Evolutionary conservation across 75 land plant genomes (phyloP).

Genomic region (Chamaecyparis obtusa): DNA sequence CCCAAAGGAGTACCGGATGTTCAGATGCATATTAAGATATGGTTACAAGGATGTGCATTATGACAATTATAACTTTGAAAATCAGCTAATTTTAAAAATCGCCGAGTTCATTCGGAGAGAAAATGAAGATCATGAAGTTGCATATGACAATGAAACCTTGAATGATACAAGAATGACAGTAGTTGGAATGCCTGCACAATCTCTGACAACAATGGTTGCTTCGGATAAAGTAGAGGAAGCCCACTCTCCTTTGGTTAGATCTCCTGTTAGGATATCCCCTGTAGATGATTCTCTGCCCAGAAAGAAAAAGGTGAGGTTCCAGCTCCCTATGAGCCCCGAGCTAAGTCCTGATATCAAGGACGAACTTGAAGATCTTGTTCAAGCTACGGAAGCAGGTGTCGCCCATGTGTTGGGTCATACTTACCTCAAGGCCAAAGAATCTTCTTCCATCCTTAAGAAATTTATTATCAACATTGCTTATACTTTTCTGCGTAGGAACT

Average conservation of each 20-base stretch:
- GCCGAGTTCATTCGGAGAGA: slow-evolving; percentile 55
- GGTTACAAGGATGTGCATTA: slow-evolving; percentile 59
- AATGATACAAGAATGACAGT: slow-evolving; percentile 30
- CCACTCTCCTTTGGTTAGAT: slow-evolving; percentile 1
- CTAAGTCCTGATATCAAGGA: slow-evolving; percentile 22
- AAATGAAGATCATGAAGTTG: slow-evolving; percentile 12
- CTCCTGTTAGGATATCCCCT: background rate
- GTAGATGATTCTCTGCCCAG: background rate
- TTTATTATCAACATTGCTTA: slow-evolving; percentile 43
- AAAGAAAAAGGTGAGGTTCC: slow-evolving; percentile 27
- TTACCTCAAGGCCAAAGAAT: slow-evolving; percentile 32
- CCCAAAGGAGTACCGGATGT: slow-evolving; percentile 42
- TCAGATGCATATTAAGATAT: slow-evolving; percentile 47
- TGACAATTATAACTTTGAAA: slow-evolving; percentile 53
- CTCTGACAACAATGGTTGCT: background rate
- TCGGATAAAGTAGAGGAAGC: background rate
- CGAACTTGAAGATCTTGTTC: slow-evolving; percentile 46
- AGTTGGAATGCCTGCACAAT: slow-evolving; percentile 19
- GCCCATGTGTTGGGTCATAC: slow-evolving; percentile 63
- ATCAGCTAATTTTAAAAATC: slow-evolving; percentile 40
- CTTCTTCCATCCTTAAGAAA: slow-evolving; percentile 45
- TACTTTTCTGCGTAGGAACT: slow-evolving; percentile 50
- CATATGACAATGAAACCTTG: background rate
- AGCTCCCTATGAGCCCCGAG: background rate
- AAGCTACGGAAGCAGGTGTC: slow-evolving; percentile 50